Base-by-base conservation (phyloP, 495 filamentous ascomycete species). In the Massariosphaeria phaeospora region DNA sequence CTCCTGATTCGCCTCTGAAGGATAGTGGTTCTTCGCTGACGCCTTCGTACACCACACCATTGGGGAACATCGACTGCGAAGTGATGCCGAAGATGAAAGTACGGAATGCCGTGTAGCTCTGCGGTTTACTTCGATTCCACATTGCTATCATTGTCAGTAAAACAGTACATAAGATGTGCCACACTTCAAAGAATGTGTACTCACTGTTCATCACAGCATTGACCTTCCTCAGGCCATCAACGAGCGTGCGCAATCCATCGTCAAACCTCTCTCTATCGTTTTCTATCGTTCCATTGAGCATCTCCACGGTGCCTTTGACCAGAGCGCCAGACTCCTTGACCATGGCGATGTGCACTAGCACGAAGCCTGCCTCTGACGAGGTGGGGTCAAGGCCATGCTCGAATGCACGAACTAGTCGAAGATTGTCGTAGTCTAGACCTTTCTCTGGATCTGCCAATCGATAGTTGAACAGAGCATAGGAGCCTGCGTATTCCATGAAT, bases 1-100 rank as follows among this genome's bases (percentile, higher is more conserved):
- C 90, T 8, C 90, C 90, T 27, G 82, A 86, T 68, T 95, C 90
- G 41, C 90, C 90, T 5, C 90, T 82, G 74, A 93, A 95, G 49
- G 72, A 78, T 48, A 87, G 67, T 0, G 83, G 84, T 52, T 84
- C 77, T 31, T 86, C 81, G 41, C 83, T 82, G 27, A 89, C 75
- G 18, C 87, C 88, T 66, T 91, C 84, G 69, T 96, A 96, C 48
- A 93, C 68, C 2, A 96, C 90, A 1, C 90, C 90, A 42, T 85
- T 73, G 2, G 90, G 90, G 67, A 96, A 96, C 90, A 96, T 95
- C 39, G 79, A 81, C 67, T 95, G 90, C 6, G 77, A 82, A 1
- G 84, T 88, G 61, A 96, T 94, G 43, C 90, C 90, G 61, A 94
- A 95, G 69, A 96, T 95, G 72, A 96, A 96, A 27, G 89, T 91